phyloP scores from a whole-genome alignment of 2,329 filamentous ascomycete genomes.

The Gremmenia infestans region DNA sequence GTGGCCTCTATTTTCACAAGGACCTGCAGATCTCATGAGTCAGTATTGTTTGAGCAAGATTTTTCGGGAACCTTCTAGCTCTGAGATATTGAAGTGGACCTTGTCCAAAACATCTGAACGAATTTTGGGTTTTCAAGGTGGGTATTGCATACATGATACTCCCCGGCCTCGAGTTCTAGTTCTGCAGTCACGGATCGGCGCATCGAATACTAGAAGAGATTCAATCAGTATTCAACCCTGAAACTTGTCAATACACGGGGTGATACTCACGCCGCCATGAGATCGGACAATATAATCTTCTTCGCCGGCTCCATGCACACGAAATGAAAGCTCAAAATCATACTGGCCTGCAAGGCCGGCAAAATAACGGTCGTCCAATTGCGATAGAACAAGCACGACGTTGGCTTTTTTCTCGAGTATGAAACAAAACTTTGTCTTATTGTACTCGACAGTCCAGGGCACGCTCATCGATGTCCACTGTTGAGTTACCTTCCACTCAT shows the following conservation, averaged over 20 bases:
- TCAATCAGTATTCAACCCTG: not conserved
- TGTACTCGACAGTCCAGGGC: conserved; percentile 56
- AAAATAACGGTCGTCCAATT: conserved; percentile 60
- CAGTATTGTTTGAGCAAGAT: too few relatives aligned
- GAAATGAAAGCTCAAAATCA: conserved; percentile 39
- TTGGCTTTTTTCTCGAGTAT: conserved; percentile 49
- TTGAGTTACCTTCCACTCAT: conserved; percentile 54
- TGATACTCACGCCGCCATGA: conserved; percentile 38
- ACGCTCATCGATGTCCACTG: conserved; percentile 58
- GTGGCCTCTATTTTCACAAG: conserved; percentile 50
- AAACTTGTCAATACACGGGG: not conserved
- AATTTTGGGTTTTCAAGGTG: too few relatives aligned
- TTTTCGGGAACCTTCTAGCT: too few relatives aligned
- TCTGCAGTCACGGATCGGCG: conserved; percentile 54
- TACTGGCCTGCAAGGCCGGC: conserved; percentile 57
- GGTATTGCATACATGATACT: conserved; percentile 42
- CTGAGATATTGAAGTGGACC: too few relatives aligned
- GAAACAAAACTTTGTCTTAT: conserved; percentile 56
- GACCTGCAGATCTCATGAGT: too few relatives aligned
- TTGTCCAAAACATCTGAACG: too few relatives aligned
- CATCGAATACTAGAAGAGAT: conserved; percentile 41
- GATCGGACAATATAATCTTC: conserved; percentile 56
- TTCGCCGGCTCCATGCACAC: conserved; percentile 46
- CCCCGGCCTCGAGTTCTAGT: conserved; percentile 50
- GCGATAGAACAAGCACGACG: conserved; percentile 50